Conservation (phyloP, 2,329 filamentous ascomycete species). For the Nothopassalora personata region DNA sequence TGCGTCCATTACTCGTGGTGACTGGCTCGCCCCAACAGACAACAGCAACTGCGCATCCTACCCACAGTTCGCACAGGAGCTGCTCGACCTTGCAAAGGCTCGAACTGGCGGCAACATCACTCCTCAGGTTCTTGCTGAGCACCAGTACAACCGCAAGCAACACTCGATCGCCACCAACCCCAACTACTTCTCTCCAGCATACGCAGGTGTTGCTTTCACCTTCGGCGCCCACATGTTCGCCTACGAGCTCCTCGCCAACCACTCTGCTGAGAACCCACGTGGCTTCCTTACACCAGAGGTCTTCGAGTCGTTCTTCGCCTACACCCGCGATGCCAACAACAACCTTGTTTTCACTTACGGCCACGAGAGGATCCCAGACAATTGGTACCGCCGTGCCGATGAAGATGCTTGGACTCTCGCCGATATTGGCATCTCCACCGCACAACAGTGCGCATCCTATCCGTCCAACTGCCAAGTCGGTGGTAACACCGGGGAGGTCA, state of each 20-base stretch:
- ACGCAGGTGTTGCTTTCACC: conserved; percentile 26
- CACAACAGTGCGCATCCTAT: conserved; percentile 24
- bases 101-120: conserved; percentile 20
- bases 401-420: conserved; percentile 22
- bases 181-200: conserved; percentile 25
- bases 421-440: conserved; percentile 24
- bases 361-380: conserved; percentile 22
- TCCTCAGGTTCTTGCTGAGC: conserved; percentile 23
- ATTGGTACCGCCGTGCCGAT: conserved; percentile 25
- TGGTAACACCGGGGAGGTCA: conserved; percentile 24
- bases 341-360: conserved; percentile 20
- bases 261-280: conserved; percentile 22
- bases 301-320: conserved; percentile 22
- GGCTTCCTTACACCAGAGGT: conserved; percentile 21
- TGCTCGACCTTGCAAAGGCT: conserved; percentile 22
- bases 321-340: conserved; percentile 19
- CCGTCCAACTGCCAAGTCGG: conserved; percentile 23
- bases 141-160: conserved; percentile 24
- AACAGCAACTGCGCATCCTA: conserved; percentile 25
- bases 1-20: conserved; percentile 26
- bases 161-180: conserved; percentile 27
- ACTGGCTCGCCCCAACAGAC: conserved; percentile 24
- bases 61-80: conserved; percentile 21
- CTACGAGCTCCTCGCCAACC: conserved; percentile 22
- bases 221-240: conserved; percentile 29